phyloP scores from a whole-genome alignment of 2,329 filamentous ascomycete species.

The Arthrinium phaeospermum region DNA sequence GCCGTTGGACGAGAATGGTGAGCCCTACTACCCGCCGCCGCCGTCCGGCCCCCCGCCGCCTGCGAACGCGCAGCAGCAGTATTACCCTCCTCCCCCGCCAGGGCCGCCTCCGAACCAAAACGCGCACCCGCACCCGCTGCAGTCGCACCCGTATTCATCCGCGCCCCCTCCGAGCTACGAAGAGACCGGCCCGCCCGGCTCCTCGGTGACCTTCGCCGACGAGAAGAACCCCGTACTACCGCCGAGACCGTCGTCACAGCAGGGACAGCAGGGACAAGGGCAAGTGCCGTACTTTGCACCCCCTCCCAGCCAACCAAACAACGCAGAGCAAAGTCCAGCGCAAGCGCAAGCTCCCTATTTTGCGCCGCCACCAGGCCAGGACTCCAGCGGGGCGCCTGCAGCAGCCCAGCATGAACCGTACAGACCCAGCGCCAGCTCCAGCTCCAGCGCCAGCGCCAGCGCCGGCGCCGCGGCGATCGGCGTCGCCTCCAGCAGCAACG shows the following conservation, averaged over 20 bases:
- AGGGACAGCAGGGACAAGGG: slow-evolving; percentile 19
- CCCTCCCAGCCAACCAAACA: slow-evolving; percentile 6
- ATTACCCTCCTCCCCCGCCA: slow-evolving; percentile 22
- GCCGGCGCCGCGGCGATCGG: neutral
- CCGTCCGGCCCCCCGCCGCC: neutral
- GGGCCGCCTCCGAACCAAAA: slow-evolving; percentile 21
- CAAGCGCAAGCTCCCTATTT: slow-evolving; percentile 13
- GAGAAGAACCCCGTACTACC: slow-evolving; percentile 23
- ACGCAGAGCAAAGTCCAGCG: neutral
- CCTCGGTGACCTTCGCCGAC: slow-evolving; percentile 9
- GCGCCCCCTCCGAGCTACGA: slow-evolving; percentile 21
- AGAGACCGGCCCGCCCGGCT: slow-evolving; percentile 19
- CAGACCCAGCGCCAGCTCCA: neutral
- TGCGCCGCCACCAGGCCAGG: neutral
- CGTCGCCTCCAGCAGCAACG: neutral
- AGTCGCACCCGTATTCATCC: slow-evolving; percentile 21
- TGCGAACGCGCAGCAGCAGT: neutral
- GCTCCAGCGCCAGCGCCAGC: slow-evolving; percentile 10
- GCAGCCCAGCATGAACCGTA: neutral
- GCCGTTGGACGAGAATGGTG: neutral
- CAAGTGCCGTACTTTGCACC: slow-evolving; percentile 22
- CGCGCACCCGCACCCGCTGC: slow-evolving; percentile 21
- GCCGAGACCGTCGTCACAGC: slow-evolving; percentile 21
- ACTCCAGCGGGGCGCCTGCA: neutral
- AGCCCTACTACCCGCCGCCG: slow-evolving; percentile 16